These are phyloP conservation scores for Abortiporus biennis DNA, from an alignment of 1,284 basidiomycete species.

Conservation along the genomic window DNA sequence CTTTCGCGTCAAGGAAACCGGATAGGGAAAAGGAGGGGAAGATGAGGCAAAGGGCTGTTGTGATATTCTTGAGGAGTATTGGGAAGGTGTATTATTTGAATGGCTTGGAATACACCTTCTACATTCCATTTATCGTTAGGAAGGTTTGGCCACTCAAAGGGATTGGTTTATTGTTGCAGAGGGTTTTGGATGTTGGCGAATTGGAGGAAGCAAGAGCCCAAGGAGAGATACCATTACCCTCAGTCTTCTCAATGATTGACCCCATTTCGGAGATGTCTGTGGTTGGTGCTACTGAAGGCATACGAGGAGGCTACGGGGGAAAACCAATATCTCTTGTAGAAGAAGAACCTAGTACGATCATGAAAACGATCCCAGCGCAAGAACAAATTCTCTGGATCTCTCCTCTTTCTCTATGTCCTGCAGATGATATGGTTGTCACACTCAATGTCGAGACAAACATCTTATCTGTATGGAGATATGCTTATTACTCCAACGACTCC, in stretches of 20 bases:
- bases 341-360: conserved; percentile 30
- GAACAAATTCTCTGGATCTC: conserved; percentile 63
- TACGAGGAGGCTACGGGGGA: conserved; percentile 39
- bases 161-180: conserved; percentile 73
- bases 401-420: conserved; percentile 33
- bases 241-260: conserved; percentile 72
- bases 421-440: conserved; percentile 50
- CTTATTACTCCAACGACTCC: conserved; percentile 30
- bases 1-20: conserved; percentile 35
- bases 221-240: conserved; percentile 61
- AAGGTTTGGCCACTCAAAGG: conserved; percentile 74
- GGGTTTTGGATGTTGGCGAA: conserved; percentile 64
- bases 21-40: conserved; percentile 23
- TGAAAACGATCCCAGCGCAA: conserved; percentile 45
- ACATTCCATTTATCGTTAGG: conserved; percentile 78
- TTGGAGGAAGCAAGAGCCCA: conserved; percentile 58
- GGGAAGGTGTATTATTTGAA: conserved; percentile 68
- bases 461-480: conserved; percentile 68
- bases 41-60: conserved; percentile 51
- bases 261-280: conserved; percentile 72
- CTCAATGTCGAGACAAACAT: conserved; percentile 43
- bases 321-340: conserved; percentile 41
- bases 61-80: conserved; percentile 73
- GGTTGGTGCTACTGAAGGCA: conserved; percentile 56
- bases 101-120: conserved; percentile 72